Conservation (phyloP, 23 red algal genomes). For the Gracilaria vermiculophylla region DNA sequence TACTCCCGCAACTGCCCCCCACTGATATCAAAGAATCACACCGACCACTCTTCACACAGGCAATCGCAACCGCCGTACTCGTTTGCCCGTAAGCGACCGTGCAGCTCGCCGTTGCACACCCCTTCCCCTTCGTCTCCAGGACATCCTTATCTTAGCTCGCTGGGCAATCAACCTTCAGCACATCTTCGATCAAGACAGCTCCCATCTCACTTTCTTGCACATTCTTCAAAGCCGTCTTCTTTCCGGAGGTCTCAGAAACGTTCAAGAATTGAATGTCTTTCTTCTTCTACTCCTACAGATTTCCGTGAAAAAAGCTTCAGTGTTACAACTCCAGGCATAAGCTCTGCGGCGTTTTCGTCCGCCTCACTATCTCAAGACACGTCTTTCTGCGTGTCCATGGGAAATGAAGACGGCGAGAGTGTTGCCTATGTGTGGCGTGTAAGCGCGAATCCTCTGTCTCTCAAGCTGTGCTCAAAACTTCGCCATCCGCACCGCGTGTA, state of each 20-base stretch:
- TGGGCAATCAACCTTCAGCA: neutral
- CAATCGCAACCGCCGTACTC: neutral
- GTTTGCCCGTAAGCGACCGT: conserved; percentile 1
- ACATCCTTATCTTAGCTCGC: neutral
- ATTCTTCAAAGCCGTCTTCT: neutral
- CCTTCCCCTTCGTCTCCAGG: neutral
- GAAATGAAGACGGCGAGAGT: neutral
- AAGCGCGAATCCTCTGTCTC: neutral
- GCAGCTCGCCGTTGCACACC: neutral
- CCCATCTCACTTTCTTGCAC: neutral
- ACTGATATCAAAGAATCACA: neutral
- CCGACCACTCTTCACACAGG: neutral
- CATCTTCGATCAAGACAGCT: neutral
- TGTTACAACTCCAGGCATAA: neutral
- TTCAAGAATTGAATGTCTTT: neutral
- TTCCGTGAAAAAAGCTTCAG: neutral
- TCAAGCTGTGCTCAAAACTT: neutral
- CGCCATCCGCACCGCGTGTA: neutral
- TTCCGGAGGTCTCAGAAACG: neutral
- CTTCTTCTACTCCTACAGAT: neutral
- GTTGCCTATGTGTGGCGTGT: neutral
- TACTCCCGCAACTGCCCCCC: neutral
- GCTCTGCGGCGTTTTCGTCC: neutral
- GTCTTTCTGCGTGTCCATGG: neutral
- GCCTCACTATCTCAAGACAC: neutral